Evolutionary conservation across 1,284 basidiomycete species (phyloP).

Genomic region (Ganoderma sp.): DNA sequence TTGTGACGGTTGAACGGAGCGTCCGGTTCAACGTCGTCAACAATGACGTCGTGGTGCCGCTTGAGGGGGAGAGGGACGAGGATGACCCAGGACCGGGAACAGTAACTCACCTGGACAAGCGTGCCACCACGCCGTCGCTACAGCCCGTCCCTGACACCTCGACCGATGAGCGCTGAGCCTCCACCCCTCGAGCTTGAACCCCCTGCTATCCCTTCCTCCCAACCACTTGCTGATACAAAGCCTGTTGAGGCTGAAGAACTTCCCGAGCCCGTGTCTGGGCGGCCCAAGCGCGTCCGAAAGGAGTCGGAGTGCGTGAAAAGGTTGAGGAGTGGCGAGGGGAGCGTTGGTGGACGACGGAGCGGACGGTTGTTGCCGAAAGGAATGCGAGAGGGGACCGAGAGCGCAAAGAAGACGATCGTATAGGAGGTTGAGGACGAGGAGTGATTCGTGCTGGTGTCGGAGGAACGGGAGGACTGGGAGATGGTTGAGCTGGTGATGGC

Average conservation of each 20-base stretch:
- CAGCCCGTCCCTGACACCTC: not conserved
- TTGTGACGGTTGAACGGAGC: conserved; percentile 18
- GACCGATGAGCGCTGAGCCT: no score
- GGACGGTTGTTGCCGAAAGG: not conserved
- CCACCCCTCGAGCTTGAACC: not conserved
- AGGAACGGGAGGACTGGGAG: conserved; percentile 15
- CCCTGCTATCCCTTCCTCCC: no score
- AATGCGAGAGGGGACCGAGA: conserved; percentile 8
- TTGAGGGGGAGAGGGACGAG: conserved; percentile 15
- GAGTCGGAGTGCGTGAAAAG: not conserved
- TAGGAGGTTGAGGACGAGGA: conserved; percentile 19
- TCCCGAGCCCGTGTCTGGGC: not conserved
- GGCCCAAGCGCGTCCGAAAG: not conserved
- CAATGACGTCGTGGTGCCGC: conserved; percentile 5
- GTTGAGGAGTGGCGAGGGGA: conserved; percentile 11
- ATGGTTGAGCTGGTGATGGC: conserved; percentile 20
- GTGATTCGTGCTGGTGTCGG: conserved; percentile 5
- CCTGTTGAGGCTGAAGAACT: not conserved
- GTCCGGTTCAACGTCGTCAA: not conserved
- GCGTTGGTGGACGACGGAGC: not conserved
- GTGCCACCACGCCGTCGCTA: not conserved
- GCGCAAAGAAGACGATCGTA: not conserved
- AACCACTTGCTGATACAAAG: no score
- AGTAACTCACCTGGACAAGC: no score
- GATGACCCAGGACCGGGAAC: no score